These are phyloP conservation scores for Gnomoniopsis sp. DNA, from an alignment of 2,329 filamentous ascomycete genomes.

Conservation along the genomic window DNA sequence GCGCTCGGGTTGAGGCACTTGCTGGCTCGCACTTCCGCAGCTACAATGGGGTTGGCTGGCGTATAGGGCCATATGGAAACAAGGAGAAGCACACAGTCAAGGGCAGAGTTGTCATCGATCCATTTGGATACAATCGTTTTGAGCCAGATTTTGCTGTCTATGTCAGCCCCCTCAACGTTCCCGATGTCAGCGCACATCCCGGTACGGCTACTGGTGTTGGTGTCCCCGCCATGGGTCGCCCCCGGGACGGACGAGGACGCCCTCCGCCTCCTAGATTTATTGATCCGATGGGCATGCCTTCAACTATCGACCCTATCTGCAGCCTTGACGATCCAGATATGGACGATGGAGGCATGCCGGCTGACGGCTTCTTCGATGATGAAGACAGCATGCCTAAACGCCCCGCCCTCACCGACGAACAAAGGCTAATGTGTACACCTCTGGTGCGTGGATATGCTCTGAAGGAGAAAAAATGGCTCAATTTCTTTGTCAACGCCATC, in stretches of 20 bases:
- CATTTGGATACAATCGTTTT: conserved; percentile 27
- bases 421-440: conserved; percentile 24
- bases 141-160: conserved; percentile 22
- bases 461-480: conserved; percentile 40
- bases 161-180: conserved; percentile 3
- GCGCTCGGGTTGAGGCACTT: conserved; percentile 29
- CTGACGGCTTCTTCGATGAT: neutral
- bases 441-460: conserved; percentile 41
- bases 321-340: neutral
- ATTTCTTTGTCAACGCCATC: conserved; percentile 38
- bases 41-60: conserved; percentile 29
- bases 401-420: conserved; percentile 22
- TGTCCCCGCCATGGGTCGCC: neutral
- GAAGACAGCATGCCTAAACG: neutral
- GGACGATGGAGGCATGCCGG: neutral
- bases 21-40: conserved; percentile 29
- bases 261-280: neutral
- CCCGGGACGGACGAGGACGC: too few relatives aligned
- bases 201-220: neutral
- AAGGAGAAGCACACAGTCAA: conserved; percentile 21
- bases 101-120: conserved; percentile 32
- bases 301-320: neutral
- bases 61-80: conserved; percentile 6
- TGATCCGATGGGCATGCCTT: neutral
- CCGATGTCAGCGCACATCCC: neutral